Base-by-base conservation (phyloP, 306 rosid genomes). In the Quercus aquifolioides region DNA sequence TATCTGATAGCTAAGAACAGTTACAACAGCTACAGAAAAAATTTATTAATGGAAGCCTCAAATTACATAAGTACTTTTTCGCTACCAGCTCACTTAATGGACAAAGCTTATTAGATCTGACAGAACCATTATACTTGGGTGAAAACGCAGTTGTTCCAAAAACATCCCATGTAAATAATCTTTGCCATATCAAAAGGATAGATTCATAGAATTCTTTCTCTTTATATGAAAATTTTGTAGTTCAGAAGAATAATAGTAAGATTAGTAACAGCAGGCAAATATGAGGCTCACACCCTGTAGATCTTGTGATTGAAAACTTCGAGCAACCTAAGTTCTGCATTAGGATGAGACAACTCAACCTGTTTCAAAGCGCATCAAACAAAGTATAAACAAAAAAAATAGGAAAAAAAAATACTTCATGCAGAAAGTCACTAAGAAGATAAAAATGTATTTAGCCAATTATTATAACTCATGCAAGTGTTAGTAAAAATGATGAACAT, bases 261-360 rank as follows among this genome's bases (percentile, higher is more conserved):
- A 58, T 31, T 14, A 20, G 72, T 41, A 77, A 71, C 71, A 41
- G 38, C 23, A 23, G 56, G 77, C 72, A 82, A 69, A 75, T 79
- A 83, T 28, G 28, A 59, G 65, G 46, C 5, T 73, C 84, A 67
- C 38, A 94, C 96, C 98, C 92, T 91, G 88, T 90, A 91, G 79
- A 94, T 91, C 88, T 90, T 94, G 84, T 90, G 97, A 87, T 91
- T 90, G 87, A 91, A 94, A 75, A 94, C 95, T 90, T 94, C 97
- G 67, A 94, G 95, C 95, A 90, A 76, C 88, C 98, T 87, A 76
- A 94, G 95, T 81, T 94, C 97, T 26, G 96, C 97, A 78, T 89
- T 76, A 9, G 91, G 89, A 76, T 85, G 88, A 75, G 98, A 94
- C 82, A 94, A 80, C 80, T 94, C 94, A 56, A 91, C 94, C 96